These are phyloP conservation scores for Hypsizygus marmoreus DNA, from an alignment of 768 basidiomycete genomes.

Conservation along the genomic window DNA sequence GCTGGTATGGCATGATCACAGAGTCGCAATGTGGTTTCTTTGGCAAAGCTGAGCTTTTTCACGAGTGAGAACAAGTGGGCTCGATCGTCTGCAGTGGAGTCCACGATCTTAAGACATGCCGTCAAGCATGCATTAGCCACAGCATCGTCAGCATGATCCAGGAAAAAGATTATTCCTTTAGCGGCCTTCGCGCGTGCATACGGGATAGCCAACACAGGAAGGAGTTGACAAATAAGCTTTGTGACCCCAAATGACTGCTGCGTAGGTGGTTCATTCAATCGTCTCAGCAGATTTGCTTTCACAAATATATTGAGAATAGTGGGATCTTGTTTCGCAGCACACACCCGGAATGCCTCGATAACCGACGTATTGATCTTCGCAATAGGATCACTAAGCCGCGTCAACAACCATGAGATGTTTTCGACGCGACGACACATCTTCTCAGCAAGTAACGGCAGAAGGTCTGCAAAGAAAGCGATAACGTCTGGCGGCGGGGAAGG, in stretches of 20 bases:
- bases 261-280: conserved; percentile 16
- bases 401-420: conserved; percentile 14
- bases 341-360: conserved; percentile 10
- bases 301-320: conserved; percentile 11
- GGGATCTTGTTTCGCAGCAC: conserved; percentile 15
- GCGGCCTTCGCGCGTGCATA: conserved; percentile 15
- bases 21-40: conserved; percentile 18
- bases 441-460: conserved; percentile 15
- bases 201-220: conserved; percentile 17
- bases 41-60: conserved; percentile 16
- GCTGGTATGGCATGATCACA: conserved; percentile 19
- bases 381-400: conserved; percentile 17
- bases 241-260: conserved; percentile 14
- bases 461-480: conserved; percentile 14
- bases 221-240: conserved; percentile 17
- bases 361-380: conserved; percentile 13
- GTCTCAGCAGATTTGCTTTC: conserved; percentile 7
- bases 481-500: conserved; percentile 17
- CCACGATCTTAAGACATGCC: conserved; percentile 18
- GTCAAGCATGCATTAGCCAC: conserved; percentile 16
- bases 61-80: conserved; percentile 14
- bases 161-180: conserved; percentile 11
- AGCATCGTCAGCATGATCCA: conserved; percentile 15
- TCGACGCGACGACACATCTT: conserved; percentile 13
- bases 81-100: conserved; percentile 19